Base-by-base conservation (phyloP, 345 rosid genomes). In the Eucalyptus caleyi region DNA sequence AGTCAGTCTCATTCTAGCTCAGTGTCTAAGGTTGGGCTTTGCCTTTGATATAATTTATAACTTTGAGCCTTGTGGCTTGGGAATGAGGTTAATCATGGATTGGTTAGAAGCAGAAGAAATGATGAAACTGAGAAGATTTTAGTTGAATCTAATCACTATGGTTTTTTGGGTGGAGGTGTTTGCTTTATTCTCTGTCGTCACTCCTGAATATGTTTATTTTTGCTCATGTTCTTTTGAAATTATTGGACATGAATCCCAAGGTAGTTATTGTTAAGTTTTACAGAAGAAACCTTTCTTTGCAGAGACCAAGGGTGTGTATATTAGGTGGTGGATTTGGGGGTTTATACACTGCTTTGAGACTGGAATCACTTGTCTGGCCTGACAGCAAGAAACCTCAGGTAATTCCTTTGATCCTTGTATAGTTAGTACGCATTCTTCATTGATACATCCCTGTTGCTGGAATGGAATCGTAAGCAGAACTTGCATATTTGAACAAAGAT, bases 311-410 rank as follows among this genome's bases (percentile, higher is more conserved):
- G 87, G 93, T 96, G 44, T 95, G 97, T 86, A 95, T 96, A 59
- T 88, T 96, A 47, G 98, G 98, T 47, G 98, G 98, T 89, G 98
- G 97, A 59, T 97, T 97, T 94, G 98, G 99, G 88, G 99, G 99
- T 87, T 90, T 97, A 90, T 95, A 96, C 90, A 96, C 99, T 88
- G 99, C 99, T 89, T 91, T 97, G 92, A 93, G 99, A 91, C 93
- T 97, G 87, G 98, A 97, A 90, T 97, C 99, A 18, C 98, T 97
- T 87, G 92, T 92, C 16, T 97, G 99, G 99, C 94, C 94, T n/a
- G 96, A 95, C 59, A 94, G 92, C 93, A 97, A 97, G 88, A 97
- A 94, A 87, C 97, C 96, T 89, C 97, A 94, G 93, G 97, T 95
- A 90, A 87, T 87, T 77, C 88, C 45, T 88, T 54, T 34, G 54